Evolutionary conservation across 2,329 filamentous ascomycete species (phyloP), one percentile per base, ranked within the genome.

Genomic region (Diaporthe ilicicola): DNA sequence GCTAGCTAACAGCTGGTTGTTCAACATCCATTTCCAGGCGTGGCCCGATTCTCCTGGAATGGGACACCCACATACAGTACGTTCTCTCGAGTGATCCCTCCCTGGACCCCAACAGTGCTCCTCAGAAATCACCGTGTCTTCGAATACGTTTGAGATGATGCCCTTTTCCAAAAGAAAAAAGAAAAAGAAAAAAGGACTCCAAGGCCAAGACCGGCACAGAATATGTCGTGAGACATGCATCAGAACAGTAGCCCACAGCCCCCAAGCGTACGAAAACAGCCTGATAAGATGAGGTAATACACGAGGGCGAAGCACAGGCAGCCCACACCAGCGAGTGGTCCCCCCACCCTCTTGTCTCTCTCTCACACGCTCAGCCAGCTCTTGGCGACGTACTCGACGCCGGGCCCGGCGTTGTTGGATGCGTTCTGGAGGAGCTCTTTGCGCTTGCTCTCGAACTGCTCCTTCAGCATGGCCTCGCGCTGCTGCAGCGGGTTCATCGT

Each of bases 401-500:
- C 77, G 70, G 81, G 78, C 1, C 79, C 80, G 17, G 80, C 78
- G 10, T 78, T 76, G 10, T 81, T 81, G 9, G 80, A 78, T 3
- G 82, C 82, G 70, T 82, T 83, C 54, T 76, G 79, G 8, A 87
- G 74, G 39, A 86, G 76, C 51, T 83, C 82, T 10, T 81, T 81
- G 59, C 83, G 81, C 67, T 84, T 79, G 56, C 81, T 76, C 68
- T 88, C 84, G 48, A 83, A 79, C 24, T 80, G 79, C 74, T 85
- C 81, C 73, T 82, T 83, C 72, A 85, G 83, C 81, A 85, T 82
- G 7, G 81, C 82, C 74, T 86, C 85, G 39, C 82, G 80, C 72
- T 87, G 84, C 74, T 86, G 82, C 13, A 85, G 78, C n/a, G 85
- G 84, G 68, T 82, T 84, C 71, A 83, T 77, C 1, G 81, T 71